Base-by-base conservation (phyloP, 495 filamentous ascomycete genomes). In the Neurospora sp. region DNA sequence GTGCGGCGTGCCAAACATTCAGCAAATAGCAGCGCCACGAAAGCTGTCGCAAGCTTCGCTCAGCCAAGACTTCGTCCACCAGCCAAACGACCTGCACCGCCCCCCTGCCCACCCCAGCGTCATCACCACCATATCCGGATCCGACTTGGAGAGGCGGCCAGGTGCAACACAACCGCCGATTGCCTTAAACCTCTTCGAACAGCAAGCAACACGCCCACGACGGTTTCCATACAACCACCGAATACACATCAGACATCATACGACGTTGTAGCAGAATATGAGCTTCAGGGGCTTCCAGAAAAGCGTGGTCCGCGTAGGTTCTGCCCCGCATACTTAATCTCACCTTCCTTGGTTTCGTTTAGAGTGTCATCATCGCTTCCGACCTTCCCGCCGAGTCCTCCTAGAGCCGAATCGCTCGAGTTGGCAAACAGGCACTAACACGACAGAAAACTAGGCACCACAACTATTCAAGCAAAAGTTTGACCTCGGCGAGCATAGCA, bases 211-310 rank as follows among this genome's bases (percentile, higher is more conserved):
- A 16, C 54, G 27, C 54, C 35, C 35, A 35, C 35, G 35, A 35
- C 35, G 35, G 35, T 59, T 23, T 59, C 48, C 48, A 2, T 31
- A 66, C 14, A 66, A 66, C 27, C 54, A 66, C 14, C 54, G 6
- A 66, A 18, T 66, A 31, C 27, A 7, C 54, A 37, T 54, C 62
- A 20, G 18, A 66, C 31, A 18, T 46, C 39, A 38, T 46, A 39
- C 69, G 38, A 42, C 54, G 42, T 48, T 38, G 14, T 59, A 31
- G 40, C 41, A 71, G 71, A 80, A 76, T 77, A 99, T 99, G 96
- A 98, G 95, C 89, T 94, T 97, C 85, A 95, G 94, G 85, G 96
- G 96, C 75, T 92, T 99, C 79, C 89, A 91, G 83, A 97, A 97
- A 86, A 92, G 92, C 83, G 85, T 97, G 78, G 86, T 89, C 70